These are phyloP conservation scores for Hericium alpestre DNA, from an alignment of 768 basidiomycete genomes.

Conservation along the genomic window DNA sequence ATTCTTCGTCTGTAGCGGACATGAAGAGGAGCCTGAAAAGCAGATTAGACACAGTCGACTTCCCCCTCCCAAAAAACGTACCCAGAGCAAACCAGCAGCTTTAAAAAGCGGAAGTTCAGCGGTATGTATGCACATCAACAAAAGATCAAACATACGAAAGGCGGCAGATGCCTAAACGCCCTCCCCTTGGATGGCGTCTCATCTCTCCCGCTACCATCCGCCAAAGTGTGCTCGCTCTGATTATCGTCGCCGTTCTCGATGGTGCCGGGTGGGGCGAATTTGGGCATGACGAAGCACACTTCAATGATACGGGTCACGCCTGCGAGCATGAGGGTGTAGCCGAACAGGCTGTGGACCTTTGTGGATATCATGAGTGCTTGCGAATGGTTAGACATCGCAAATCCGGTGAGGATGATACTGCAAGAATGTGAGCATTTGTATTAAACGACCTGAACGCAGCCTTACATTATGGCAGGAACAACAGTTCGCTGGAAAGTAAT, in stretches of 20 bases:
- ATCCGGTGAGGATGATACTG: slow-evolving; percentile 84
- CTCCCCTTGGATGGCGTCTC: slow-evolving; percentile 22
- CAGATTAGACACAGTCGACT: neutral
- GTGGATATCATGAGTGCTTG: slow-evolving; percentile 81
- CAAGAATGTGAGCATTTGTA: neutral
- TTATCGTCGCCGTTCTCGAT: slow-evolving; percentile 34
- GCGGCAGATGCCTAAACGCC: slow-evolving; percentile 79
- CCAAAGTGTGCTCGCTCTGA: slow-evolving; percentile 58
- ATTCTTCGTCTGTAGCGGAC: slow-evolving; percentile 89
- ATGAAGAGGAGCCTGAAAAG: slow-evolving; percentile 68
- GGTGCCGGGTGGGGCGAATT: slow-evolving; percentile 20
- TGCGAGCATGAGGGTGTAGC: slow-evolving; percentile 77
- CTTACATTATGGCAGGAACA: slow-evolving; percentile 74
- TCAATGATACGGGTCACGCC: slow-evolving; percentile 74
- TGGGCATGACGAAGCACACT: slow-evolving; percentile 61
- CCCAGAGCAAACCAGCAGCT: slow-evolving; percentile 69
- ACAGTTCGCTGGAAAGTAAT: slow-evolving; percentile 46
- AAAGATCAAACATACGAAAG: slow-evolving; percentile 54
- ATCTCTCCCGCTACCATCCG: slow-evolving; percentile 27
- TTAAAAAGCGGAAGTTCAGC: too few relatives aligned
- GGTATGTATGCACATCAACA: too few relatives aligned
- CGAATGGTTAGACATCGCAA: slow-evolving; percentile 86
- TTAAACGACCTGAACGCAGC: slow-evolving; percentile 1
- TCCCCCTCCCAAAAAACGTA: slow-evolving; percentile 16
- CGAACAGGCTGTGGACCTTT: slow-evolving; percentile 76